Evolutionary conservation across 2,329 filamentous ascomycete species (phyloP).

Genomic region (Volutella citrinella): DNA sequence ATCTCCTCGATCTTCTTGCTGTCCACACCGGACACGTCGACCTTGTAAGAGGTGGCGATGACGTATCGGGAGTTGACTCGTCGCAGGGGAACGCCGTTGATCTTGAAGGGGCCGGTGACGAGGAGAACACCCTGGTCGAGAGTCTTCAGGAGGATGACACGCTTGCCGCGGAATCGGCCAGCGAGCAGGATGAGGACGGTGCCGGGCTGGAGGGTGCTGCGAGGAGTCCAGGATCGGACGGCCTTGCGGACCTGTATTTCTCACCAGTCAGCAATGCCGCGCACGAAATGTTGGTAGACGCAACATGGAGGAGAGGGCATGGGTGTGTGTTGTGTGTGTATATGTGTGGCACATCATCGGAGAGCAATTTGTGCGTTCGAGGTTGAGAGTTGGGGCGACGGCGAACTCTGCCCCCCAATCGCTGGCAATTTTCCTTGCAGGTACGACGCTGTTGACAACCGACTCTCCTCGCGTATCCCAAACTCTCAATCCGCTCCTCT

Average conservation of each 20-base stretch:
- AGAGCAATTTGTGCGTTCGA: no score
- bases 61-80: slow-evolving; percentile 92
- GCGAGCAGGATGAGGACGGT: slow-evolving; percentile 98
- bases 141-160: slow-evolving; percentile 96
- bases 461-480: slow-evolving; percentile 10
- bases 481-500: slow-evolving; percentile 7
- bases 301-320: no score
- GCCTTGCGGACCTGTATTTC: slow-evolving; percentile 83
- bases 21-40: slow-evolving; percentile 84
- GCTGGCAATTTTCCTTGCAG: no score
- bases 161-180: slow-evolving; percentile 99
- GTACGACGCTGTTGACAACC: no score
- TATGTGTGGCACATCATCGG: no score
- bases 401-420: no score
- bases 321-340: no score
- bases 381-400: no score
- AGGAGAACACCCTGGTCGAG: slow-evolving; percentile 97
- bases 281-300: no score
- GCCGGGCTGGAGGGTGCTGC: slow-evolving; percentile 87
- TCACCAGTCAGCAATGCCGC: slow-evolving; percentile 28
- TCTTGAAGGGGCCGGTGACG: slow-evolving; percentile 99
- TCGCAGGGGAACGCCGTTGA: slow-evolving; percentile 98
- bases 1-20: slow-evolving; percentile 82
- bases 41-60: slow-evolving; percentile 83
- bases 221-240: slow-evolving; percentile 81